phyloP scores from a whole-genome alignment of 805 yeast species.

The Candida namnaoensis region DNA sequence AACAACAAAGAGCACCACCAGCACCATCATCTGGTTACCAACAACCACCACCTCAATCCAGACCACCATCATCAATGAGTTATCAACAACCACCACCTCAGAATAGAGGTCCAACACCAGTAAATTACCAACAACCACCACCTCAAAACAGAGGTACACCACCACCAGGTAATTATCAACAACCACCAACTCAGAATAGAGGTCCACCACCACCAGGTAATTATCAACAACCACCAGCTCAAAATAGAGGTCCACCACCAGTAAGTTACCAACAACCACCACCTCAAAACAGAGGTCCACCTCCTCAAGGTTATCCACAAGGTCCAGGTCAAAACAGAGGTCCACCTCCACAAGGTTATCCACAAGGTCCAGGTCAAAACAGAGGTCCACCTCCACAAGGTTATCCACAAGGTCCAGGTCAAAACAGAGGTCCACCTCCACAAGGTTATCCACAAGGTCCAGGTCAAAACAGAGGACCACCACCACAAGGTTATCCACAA shows the following conservation, averaged over 20 bases:
- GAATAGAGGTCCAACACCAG: background rate
- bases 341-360: conserved; percentile 1
- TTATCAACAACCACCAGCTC: background rate
- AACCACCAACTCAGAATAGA: too few species aligned
- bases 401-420: background rate
- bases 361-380: background rate
- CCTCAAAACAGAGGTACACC: background rate
- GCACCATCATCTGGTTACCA: background rate
- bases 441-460: background rate
- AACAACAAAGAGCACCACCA: background rate
- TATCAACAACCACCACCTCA: background rate
- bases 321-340: background rate
- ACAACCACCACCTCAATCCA: background rate
- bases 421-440: background rate
- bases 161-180: background rate
- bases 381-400: background rate
- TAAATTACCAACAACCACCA: background rate
- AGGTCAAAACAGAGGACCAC: background rate
- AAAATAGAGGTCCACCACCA: background rate
- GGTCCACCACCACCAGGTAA: background rate
- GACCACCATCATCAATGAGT: background rate
- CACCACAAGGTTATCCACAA: background rate
- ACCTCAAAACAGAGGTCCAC: background rate
- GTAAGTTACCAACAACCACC: conserved; percentile 1
- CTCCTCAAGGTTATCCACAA: background rate